Conservation (phyloP, 2,329 filamentous ascomycete species). For the Trichophyton verrucosum region DNA sequence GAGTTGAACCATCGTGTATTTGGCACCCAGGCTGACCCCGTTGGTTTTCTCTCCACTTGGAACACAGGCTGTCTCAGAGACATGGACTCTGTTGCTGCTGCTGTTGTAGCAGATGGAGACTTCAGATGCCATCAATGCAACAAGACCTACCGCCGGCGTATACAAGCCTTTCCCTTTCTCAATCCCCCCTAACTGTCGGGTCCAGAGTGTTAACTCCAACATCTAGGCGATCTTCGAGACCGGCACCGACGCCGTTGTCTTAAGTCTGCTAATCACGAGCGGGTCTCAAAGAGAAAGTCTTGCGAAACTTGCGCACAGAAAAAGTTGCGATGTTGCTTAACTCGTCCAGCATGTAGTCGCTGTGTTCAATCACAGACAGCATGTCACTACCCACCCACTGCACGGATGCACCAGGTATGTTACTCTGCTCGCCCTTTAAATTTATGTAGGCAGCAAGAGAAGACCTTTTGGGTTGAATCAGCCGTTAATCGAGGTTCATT, state of each 20-base stretch:
- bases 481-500: neutral
- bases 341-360: constrained; percentile 1
- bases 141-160: constrained; percentile 3
- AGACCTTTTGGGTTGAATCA: neutral
- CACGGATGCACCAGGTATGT: constrained; percentile 1
- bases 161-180: neutral
- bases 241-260: neutral
- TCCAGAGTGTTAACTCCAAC: neutral
- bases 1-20: neutral
- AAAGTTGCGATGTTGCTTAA: constrained; percentile 1
- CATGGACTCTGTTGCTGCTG: neutral
- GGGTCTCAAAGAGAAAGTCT: neutral
- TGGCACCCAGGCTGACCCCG: neutral
- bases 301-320: constrained; percentile 1
- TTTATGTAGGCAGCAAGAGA: neutral
- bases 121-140: neutral
- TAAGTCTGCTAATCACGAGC: neutral
- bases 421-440: neutral
- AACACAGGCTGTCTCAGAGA: neutral
- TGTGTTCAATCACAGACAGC: neutral
- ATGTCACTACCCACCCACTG: constrained; percentile 1
- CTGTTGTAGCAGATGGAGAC: neutral
- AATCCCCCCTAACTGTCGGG: neutral
- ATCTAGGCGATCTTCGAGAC: constrained; percentile 2
- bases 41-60: neutral